Evolutionary conservation across 2,329 filamentous ascomycete species (phyloP).

Genomic region (Plectosphaerella plurivora): DNA sequence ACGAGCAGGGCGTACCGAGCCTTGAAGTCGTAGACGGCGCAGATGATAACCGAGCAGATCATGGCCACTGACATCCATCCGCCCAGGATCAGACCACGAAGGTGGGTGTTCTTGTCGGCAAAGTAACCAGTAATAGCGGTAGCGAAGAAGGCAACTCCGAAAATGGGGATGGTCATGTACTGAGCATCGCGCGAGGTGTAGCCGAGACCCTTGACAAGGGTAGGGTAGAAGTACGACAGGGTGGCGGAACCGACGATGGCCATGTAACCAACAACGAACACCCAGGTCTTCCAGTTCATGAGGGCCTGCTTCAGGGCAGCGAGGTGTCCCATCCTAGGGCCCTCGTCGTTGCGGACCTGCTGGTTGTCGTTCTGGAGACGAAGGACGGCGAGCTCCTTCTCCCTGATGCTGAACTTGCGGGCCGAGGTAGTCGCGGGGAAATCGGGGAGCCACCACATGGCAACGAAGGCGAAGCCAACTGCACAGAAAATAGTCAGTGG

Average conservation of each 20-base stretch:
- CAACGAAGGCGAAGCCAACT: constrained; percentile 9
- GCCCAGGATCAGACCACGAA: constrained; percentile 42
- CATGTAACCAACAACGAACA: constrained; percentile 36
- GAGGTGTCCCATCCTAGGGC: constrained; percentile 40
- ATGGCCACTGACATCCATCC: constrained; percentile 39
- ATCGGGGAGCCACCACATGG: constrained; percentile 9
- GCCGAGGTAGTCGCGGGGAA: constrained; percentile 34
- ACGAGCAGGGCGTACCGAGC: constrained; percentile 49
- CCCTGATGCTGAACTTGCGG: constrained; percentile 55
- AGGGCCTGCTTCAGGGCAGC: constrained; percentile 19
- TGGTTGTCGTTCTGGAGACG: constrained; percentile 60
- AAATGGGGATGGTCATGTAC: constrained; percentile 44
- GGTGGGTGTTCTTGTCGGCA: constrained; percentile 36
- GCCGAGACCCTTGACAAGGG: constrained; percentile 24
- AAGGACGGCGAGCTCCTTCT: constrained; percentile 56
- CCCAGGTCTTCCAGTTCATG: constrained; percentile 33
- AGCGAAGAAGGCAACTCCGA: constrained; percentile 45
- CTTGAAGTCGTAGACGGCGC: constrained; percentile 45
- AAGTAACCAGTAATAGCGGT: constrained; percentile 42
- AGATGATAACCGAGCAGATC: constrained; percentile 32
- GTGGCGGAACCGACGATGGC: constrained; percentile 24
- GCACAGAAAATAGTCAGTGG: constrained; percentile 17
- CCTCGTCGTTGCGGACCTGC: constrained; percentile 56
- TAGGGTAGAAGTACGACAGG: constrained; percentile 27
- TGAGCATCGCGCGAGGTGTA: constrained; percentile 23